Evolutionary conservation across 2,329 filamentous ascomycete species (phyloP).

Genomic region (Geosmithia flava): DNA sequence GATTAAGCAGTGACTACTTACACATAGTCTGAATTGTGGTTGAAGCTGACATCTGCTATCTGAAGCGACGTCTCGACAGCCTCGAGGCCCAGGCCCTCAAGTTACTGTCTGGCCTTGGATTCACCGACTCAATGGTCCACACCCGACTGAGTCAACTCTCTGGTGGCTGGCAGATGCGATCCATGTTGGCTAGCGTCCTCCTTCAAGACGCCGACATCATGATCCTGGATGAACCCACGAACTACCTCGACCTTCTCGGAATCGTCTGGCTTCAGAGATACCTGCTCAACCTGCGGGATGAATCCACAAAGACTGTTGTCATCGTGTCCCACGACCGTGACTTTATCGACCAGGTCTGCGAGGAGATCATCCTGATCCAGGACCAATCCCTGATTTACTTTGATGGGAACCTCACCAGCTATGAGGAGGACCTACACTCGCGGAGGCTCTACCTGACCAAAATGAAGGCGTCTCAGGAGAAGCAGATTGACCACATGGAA

Average conservation of each 20-base stretch:
- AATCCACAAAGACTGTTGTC: constrained; percentile 53
- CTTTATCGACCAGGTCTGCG: constrained; percentile 60
- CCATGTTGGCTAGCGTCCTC: constrained; percentile 51
- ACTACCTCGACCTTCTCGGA: constrained; percentile 71
- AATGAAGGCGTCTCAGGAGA: constrained; percentile 74
- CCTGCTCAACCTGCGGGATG: constrained; percentile 44
- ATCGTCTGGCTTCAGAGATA: constrained; percentile 78
- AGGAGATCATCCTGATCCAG: constrained; percentile 64
- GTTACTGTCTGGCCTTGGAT: constrained; percentile 60
- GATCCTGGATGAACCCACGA: constrained; percentile 78
- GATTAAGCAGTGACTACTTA: too few species aligned
- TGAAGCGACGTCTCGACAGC: constrained; percentile 38
- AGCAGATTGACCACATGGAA: constrained; percentile 70
- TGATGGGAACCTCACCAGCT: constrained; percentile 60
- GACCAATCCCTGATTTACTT: constrained; percentile 64
- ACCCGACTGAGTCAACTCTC: constrained; percentile 55
- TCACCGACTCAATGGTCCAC: constrained; percentile 47
- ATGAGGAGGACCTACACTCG: constrained; percentile 56
- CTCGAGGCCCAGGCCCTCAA: constrained; percentile 54
- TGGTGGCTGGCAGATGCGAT: constrained; percentile 66
- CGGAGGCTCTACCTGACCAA: constrained; percentile 55
- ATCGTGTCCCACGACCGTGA: constrained; percentile 77
- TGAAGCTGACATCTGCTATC: too few species aligned
- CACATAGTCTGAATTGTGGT: too few species aligned
- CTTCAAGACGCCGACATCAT: constrained; percentile 66